Evolutionary conservation across 2,329 filamentous ascomycete genomes (phyloP).

Genomic region (Pleoardoris graminearum): DNA sequence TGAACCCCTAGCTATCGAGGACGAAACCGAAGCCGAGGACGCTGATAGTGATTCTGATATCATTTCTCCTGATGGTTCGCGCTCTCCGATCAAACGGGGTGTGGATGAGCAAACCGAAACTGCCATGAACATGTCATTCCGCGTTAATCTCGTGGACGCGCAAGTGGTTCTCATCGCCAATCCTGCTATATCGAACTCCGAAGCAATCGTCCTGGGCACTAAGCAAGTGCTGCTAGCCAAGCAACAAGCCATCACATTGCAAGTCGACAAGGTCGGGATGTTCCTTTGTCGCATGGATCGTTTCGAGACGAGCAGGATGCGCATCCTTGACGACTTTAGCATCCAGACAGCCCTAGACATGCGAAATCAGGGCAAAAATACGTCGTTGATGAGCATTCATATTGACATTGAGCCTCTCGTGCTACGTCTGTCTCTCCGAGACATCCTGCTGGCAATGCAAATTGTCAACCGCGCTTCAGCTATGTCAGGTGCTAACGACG

Average conservation of each 20-base stretch:
- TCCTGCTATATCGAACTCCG: conserved; percentile 83
- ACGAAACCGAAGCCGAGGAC: conserved; percentile 58
- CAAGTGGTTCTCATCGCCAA: conserved; percentile 97
- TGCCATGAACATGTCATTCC: conserved; percentile 78
- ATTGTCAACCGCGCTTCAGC: conserved; percentile 91
- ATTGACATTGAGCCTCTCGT: conserved; percentile 90
- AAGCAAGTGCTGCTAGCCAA: conserved; percentile 92
- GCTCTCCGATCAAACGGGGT: conserved; percentile 21
- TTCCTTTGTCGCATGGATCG: conserved; percentile 98
- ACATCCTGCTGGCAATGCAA: conserved; percentile 91
- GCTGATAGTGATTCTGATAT: conserved; percentile 44
- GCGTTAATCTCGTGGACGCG: conserved; percentile 92
- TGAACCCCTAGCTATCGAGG: conserved; percentile 64
- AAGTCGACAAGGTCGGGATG: conserved; percentile 95
- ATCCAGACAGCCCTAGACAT: conserved; percentile 86
- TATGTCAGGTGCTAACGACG: conserved; percentile 64
- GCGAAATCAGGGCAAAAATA: conserved; percentile 61
- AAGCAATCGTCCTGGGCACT: conserved; percentile 92
- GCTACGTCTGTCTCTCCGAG: conserved; percentile 83
- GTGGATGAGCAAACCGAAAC: conserved; percentile 37
- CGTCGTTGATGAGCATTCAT: conserved; percentile 74
- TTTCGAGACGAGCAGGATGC: conserved; percentile 85
- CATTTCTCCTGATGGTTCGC: conserved; percentile 38
- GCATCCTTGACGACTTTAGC: conserved; percentile 96
- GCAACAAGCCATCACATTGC: conserved; percentile 90